Evolutionary conservation across 495 filamentous ascomycete genomes (phyloP).

Genomic region (Aspergillus ostianus): DNA sequence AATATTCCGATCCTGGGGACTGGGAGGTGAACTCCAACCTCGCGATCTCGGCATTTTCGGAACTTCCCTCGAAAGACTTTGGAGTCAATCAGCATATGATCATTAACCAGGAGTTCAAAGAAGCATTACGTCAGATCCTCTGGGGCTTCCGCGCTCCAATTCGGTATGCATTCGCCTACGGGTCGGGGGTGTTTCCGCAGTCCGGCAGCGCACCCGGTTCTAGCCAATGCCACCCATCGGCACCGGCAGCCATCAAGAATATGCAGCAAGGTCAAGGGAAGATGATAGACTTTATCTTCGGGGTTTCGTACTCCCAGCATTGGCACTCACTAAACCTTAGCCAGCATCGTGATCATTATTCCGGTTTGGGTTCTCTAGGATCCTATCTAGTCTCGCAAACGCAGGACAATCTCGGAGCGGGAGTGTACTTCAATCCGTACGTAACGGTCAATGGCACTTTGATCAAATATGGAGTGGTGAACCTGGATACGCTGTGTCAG

Average conservation of each 20-base stretch:
- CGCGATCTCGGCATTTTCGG: conserved; percentile 74
- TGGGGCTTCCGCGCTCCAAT: conserved; percentile 95
- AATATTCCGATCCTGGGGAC: conserved; percentile 37
- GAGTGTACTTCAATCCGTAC: conserved; percentile 96
- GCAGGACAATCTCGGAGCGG: conserved; percentile 86
- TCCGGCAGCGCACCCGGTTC: conserved; percentile 48
- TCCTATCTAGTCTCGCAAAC: conserved; percentile 78
- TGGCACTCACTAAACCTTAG: conserved; percentile 91
- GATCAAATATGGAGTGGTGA: conserved; percentile 97
- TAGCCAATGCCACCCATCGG: conserved; percentile 65
- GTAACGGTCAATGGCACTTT: conserved; percentile 92
- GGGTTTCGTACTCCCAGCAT: conserved; percentile 91
- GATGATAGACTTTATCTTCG: conserved; percentile 99
- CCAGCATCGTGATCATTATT: conserved; percentile 92
- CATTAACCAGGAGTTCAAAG: conserved; percentile 92
- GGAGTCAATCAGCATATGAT: conserved; percentile 94
- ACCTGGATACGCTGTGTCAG: conserved; percentile 77
- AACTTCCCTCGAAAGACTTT: conserved; percentile 84
- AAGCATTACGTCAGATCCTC: conserved; percentile 79
- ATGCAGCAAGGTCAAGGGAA: conserved; percentile 84
- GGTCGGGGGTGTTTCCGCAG: conserved; percentile 93
- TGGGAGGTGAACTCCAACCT: conserved; percentile 84
- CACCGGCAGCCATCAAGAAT: conserved; percentile 70
- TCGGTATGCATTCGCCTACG: conserved; percentile 94
- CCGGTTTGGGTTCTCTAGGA: conserved; percentile 76